A percentile compares a stretch with the other conserved stretches of the same genome.
Conservation (phyloP, 768 basidiomycete species). For the Tricholoma saponaceum region DNA sequence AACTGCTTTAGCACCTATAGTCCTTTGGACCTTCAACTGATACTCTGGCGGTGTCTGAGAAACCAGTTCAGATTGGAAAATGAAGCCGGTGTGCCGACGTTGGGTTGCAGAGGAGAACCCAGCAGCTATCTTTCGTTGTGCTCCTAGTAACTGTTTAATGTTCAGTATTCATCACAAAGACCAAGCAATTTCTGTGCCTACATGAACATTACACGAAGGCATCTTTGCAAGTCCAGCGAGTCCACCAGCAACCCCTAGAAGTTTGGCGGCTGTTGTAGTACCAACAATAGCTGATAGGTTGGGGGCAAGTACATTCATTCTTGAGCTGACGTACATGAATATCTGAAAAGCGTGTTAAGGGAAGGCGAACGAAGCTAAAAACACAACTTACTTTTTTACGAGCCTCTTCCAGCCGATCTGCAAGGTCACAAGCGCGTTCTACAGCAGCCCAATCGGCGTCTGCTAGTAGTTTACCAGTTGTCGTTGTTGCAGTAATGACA, state of each 20-base stretch:
- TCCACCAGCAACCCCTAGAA: conserved; percentile 96
- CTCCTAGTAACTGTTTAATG: conserved; percentile 74
- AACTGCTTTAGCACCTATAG: conserved; percentile 87
- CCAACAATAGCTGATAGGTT: conserved; percentile 98
- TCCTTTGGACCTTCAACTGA: conserved; percentile 87
- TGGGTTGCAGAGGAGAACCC: conserved; percentile 89
- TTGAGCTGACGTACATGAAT: conserved; percentile 98
- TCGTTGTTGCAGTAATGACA: conserved; percentile 91
- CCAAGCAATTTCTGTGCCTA: conserved; percentile 34
- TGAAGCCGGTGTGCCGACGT: conserved; percentile 91
- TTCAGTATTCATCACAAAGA: neutral
- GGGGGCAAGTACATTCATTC: conserved; percentile 98
- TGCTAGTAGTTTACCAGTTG: conserved; percentile 68
- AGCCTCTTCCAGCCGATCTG: conserved; percentile 83
- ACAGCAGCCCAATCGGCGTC: conserved; percentile 78
- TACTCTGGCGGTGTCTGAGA: conserved; percentile 85
- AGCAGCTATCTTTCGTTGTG: conserved; percentile 86
- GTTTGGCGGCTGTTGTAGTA: conserved; percentile 96
- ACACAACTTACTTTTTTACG: conserved; percentile 66
- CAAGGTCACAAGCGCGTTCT: conserved; percentile 82
- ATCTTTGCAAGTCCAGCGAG: conserved; percentile 87
- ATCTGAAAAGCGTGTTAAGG: conserved; percentile 49
- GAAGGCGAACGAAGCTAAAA: neutral
- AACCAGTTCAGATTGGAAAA: conserved; percentile 91
- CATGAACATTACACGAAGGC: conserved; percentile 94